Evolutionary conservation across 2,329 filamentous ascomycete species (phyloP).

Genomic region (Microdochium bolleyi): DNA sequence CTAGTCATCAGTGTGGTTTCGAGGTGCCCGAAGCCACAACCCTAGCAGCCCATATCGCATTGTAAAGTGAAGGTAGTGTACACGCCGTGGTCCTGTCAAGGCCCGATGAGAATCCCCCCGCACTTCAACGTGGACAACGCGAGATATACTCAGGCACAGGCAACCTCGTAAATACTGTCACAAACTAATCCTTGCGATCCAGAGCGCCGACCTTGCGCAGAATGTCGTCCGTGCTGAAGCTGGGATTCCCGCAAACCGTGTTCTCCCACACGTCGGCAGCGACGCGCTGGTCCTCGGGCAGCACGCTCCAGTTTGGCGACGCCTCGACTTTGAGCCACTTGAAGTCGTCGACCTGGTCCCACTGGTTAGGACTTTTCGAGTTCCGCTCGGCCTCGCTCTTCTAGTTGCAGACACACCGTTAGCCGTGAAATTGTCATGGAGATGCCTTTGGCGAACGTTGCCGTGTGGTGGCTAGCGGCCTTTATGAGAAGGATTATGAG

Average conservation of each 20-base stretch:
- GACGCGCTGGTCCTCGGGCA: slow-evolving; percentile 54
- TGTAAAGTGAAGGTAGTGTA: too few relatives aligned
- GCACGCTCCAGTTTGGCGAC: slow-evolving; percentile 79
- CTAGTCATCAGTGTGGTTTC: too few relatives aligned
- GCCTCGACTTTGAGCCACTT: slow-evolving; percentile 86
- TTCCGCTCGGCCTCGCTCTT: slow-evolving; percentile 18
- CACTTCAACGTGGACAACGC: too few relatives aligned
- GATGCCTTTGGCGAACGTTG: too few relatives aligned
- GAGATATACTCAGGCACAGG: too few relatives aligned
- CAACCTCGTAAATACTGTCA: too few relatives aligned
- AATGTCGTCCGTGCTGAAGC: slow-evolving; percentile 57
- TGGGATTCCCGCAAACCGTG: slow-evolving; percentile 55
- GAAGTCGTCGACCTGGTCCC: slow-evolving; percentile 92
- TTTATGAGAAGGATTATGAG: too few relatives aligned
- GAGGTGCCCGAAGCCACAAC: too few relatives aligned
- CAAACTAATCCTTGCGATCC: neutral
- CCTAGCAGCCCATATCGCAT: too few relatives aligned
- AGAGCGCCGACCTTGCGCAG: slow-evolving; percentile 42
- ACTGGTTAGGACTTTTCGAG: slow-evolving; percentile 51
- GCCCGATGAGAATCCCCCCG: too few relatives aligned
- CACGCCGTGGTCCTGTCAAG: too few relatives aligned
- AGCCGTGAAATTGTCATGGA: neutral
- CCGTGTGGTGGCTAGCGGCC: too few relatives aligned
- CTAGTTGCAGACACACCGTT: slow-evolving; percentile 15
- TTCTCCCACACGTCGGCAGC: slow-evolving; percentile 60